These are phyloP conservation scores for Coriolopsis trogii DNA, from an alignment of 1,284 basidiomycete species.

Conservation along the genomic window DNA sequence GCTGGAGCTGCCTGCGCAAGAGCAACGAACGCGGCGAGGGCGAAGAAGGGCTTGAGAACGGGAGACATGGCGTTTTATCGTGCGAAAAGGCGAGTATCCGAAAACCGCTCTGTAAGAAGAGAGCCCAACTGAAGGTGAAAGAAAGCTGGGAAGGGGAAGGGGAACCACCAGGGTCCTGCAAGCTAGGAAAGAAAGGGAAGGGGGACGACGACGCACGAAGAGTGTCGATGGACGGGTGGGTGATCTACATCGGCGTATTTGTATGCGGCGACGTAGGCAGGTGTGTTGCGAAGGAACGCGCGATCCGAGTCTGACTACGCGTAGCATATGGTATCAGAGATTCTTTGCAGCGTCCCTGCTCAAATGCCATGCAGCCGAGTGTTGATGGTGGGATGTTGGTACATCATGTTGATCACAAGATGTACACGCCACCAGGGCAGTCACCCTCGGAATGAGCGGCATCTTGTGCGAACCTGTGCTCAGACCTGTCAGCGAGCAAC, in stretches of 20 bases:
- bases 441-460: too few relatives aligned
- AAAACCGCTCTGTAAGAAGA: not conserved
- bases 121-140: not conserved
- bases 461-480: too few relatives aligned
- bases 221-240: not conserved
- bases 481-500: too few relatives aligned
- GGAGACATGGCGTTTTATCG: slow-evolving; percentile 10
- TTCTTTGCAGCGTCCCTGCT: not conserved
- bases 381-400: not conserved
- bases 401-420: not conserved
- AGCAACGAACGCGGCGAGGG: slow-evolving; percentile 14
- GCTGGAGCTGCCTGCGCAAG: slow-evolving; percentile 23
- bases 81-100: not conserved
- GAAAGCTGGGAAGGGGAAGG: not conserved
- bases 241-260: not conserved
- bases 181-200: not conserved
- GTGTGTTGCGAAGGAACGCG: not conserved
- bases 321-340: not conserved
- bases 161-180: slow-evolving; percentile 22
- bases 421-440: not conserved
- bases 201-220: slow-evolving; percentile 8
- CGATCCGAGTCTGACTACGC: not conserved
- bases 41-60: slow-evolving; percentile 13
- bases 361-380: slow-evolving; percentile 3
- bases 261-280: not conserved